phyloP scores from a whole-genome alignment of 495 filamentous ascomycete genomes.

The Podospora bellae-mahoneyi region DNA sequence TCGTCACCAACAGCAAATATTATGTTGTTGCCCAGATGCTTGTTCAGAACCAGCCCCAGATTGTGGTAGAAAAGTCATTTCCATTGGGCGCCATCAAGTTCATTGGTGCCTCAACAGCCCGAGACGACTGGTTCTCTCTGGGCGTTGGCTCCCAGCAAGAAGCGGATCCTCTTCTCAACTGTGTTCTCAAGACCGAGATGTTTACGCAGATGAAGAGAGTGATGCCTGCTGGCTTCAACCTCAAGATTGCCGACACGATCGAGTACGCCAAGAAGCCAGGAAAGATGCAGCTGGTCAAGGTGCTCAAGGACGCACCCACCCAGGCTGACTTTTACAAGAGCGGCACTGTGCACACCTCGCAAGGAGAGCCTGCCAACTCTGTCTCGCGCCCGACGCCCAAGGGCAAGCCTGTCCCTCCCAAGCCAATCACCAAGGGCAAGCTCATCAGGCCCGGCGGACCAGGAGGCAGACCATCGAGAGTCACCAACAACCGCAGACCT shows the following conservation, averaged over 20 bases:
- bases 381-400: constrained; percentile 82
- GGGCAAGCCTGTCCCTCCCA: constrained; percentile 74
- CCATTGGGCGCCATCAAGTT: constrained; percentile 83
- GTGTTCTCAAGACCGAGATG: constrained; percentile 94
- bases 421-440: constrained; percentile 87
- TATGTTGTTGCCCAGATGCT: constrained; percentile 83
- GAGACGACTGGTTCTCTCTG: constrained; percentile 96
- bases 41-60: constrained; percentile 75
- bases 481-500: constrained; percentile 51
- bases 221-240: constrained; percentile 71
- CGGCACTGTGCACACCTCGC: constrained; percentile 78
- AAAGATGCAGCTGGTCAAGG: constrained; percentile 83
- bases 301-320: constrained; percentile 73
- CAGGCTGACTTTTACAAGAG: constrained; percentile 92
- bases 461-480: constrained; percentile 70
- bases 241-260: constrained; percentile 79
- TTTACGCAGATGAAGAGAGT: constrained; percentile 80
- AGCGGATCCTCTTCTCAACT: constrained; percentile 85
- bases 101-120: constrained; percentile 70
- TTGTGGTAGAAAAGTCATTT: constrained; percentile 75
- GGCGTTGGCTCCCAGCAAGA: constrained; percentile 85
- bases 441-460: constrained; percentile 88
- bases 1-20: constrained; percentile 81
- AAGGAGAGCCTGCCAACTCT: constrained; percentile 79
- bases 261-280: constrained; percentile 98